phyloP scores from a whole-genome alignment of 305 asterid genomes.

The Fraxinus nigra region DNA sequence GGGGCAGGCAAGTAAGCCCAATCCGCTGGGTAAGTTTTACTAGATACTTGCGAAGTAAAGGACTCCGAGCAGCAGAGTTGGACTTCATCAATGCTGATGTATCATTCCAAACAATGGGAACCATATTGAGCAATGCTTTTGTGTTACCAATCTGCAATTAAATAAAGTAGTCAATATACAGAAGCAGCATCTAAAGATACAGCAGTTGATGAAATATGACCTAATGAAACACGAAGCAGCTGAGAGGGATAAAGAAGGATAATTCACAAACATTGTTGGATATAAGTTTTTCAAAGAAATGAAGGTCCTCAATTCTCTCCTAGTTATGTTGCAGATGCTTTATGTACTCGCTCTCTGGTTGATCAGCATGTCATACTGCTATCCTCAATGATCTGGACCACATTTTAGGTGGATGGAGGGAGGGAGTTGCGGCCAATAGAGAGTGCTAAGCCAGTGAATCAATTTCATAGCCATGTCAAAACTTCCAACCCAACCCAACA shows the following conservation, averaged over 20 bases:
- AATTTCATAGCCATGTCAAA: neutral
- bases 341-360: neutral
- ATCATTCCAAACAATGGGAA: slow-evolving; percentile 74
- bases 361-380: neutral
- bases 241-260: neutral
- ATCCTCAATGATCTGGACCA: neutral
- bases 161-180: slow-evolving; percentile 14
- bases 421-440: neutral
- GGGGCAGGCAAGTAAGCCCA: slow-evolving; percentile 82
- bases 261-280: neutral
- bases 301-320: neutral
- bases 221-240: slow-evolving; percentile 3
- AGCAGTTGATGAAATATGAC: slow-evolving; percentile 4
- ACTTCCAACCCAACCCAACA: neutral
- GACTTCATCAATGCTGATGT: slow-evolving; percentile 66
- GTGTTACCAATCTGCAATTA: slow-evolving; percentile 76
- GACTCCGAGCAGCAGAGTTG: slow-evolving; percentile 69
- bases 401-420: neutral
- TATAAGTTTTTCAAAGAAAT: neutral
- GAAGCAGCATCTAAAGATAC: slow-evolving; percentile 6
- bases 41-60: slow-evolving; percentile 91
- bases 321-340: neutral
- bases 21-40: slow-evolving; percentile 86
- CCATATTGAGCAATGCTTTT: slow-evolving; percentile 56
- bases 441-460: neutral